Base-by-base conservation (phyloP, 495 filamentous ascomycete genomes). In the Aspergillus wentii region DNA sequence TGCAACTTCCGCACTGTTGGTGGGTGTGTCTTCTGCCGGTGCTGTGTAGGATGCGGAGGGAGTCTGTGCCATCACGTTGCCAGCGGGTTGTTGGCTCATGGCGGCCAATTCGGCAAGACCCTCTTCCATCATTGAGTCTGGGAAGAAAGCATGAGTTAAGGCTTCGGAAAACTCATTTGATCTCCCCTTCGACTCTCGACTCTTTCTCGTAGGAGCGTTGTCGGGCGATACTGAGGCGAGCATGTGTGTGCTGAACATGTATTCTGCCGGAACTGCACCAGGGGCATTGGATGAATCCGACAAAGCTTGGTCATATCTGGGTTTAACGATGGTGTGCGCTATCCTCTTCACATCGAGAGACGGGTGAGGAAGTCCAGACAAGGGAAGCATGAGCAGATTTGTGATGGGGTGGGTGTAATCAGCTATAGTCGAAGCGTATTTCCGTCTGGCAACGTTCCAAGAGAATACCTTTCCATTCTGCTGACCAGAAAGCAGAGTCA, bases 361-460 rank as follows among this genome's bases (percentile, higher is more conserved):
- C 11, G 50, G 51, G 2, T 49, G 32, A 6, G 75, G 60, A 26
- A 91, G 78, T 7, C 80, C 80, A 18, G 39, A 62, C 0, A 80
- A 81, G 5, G 78, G 74, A 16, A 88, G 62, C 59, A 90, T 80
- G 23, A 64, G 49, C 13, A 95, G 44, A 39, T 92, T 95, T 6
- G 86, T 92, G 33, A 94, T 76, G 5, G 86, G 80, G 20, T 86
- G 79, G 17, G 82, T 82, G 48, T 84, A 72, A 43, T 83, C 85
- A 10, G 79, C 70, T 34, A 90, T 44, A 17, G 78, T 75, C 7
- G 72, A 66, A 9, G 66, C 66, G 42, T 76, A 83, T 23, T 76
- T 73, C 4, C 79, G 75, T 35, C 74, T 74, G 26, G 82, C 80
- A 18, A 86, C 71, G 54, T 88, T 85, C 89, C 89, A 95, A 18